Conservation (phyloP, 129 eudicot species). For the Pittosporum tobira region DNA sequence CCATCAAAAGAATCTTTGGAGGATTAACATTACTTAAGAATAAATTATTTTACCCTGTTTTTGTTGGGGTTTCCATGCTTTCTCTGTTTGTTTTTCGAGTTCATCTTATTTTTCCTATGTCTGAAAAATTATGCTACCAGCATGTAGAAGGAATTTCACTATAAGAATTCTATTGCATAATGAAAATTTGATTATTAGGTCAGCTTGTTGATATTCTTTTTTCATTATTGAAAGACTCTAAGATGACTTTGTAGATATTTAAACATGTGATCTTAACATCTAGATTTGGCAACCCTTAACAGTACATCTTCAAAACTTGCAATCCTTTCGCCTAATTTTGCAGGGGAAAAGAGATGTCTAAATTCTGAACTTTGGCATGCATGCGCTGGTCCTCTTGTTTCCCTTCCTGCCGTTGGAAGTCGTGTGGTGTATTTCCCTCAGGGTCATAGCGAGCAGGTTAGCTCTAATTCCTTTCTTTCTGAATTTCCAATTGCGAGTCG, state of each 20-base stretch:
- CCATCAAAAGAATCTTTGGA: not conserved
- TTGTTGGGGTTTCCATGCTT: not conserved
- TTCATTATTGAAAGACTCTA: not conserved
- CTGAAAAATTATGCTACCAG: not conserved
- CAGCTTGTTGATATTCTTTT: not conserved
- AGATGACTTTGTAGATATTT: not conserved
- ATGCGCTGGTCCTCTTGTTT: conserved; percentile 92
- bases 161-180: not conserved
- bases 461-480: conserved; percentile 1
- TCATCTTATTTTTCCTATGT: not conserved
- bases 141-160: not conserved
- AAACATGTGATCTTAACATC: not conserved
- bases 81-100: not conserved
- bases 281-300: not conserved
- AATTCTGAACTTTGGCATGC: conserved; percentile 97
- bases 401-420: conserved; percentile 80
- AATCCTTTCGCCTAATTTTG: conserved; percentile 1
- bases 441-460: conserved; percentile 96
- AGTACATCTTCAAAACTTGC: not conserved
- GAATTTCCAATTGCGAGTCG: not conserved
- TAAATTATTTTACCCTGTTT: not conserved
- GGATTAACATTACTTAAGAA: not conserved
- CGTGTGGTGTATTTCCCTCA: conserved; percentile 93
- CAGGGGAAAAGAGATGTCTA: conserved; percentile 80
- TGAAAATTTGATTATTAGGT: not conserved